phyloP scores from a whole-genome alignment of 2,329 filamentous ascomycete species.

The Podosphaera xanthii region DNA sequence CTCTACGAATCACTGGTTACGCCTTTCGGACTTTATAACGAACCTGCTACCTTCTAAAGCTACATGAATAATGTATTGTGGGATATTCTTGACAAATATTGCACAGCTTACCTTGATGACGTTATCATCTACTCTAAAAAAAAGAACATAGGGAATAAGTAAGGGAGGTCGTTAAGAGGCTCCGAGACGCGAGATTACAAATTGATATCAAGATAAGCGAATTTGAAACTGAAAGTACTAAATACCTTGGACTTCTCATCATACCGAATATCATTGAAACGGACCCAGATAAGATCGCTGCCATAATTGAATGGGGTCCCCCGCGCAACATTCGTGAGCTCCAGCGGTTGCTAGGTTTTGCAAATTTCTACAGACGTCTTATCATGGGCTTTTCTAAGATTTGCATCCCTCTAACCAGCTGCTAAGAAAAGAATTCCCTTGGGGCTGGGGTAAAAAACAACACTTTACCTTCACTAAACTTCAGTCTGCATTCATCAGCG shows the following conservation, averaged over 20 bases:
- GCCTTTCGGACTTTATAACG: too few relatives aligned
- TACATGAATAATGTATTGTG: too few relatives aligned
- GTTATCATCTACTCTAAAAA: constrained; percentile 2
- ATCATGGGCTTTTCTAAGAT: background rate
- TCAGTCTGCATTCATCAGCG: too few relatives aligned
- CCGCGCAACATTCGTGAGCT: background rate
- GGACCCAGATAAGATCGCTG: background rate
- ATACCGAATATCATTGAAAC: background rate
- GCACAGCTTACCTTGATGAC: background rate
- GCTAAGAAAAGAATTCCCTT: background rate
- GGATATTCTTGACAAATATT: too few relatives aligned
- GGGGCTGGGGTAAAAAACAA: background rate
- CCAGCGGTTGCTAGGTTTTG: background rate
- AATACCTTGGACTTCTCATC: constrained; percentile 1
- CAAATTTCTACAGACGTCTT: background rate
- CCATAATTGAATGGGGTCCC: background rate
- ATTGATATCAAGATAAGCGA: too few relatives aligned
- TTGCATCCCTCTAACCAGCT: background rate
- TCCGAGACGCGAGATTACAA: too few relatives aligned
- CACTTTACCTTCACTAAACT: background rate
- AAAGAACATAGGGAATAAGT: background rate
- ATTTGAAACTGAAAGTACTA: background rate
- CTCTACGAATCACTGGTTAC: background rate
- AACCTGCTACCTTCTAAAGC: too few relatives aligned
- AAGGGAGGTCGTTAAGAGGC: background rate